Base-by-base conservation (phyloP, 192 early-diverging fungal genomes). In the Entomortierella lignicola region DNA sequence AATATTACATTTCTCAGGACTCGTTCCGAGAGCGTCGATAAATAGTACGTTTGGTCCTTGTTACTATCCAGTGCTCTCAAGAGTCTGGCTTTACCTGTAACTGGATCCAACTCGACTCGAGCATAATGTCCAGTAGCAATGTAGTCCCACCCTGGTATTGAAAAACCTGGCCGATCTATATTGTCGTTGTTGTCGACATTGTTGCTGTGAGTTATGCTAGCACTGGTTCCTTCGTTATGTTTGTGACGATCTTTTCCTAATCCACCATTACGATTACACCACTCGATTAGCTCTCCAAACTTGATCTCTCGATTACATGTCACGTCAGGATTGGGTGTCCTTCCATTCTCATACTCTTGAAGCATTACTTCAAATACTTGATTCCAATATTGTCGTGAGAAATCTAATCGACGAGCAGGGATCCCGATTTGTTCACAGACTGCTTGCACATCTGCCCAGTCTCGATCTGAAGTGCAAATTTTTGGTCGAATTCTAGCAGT, bases 1-100 rank as follows among this genome's bases (percentile, higher is more conserved):
- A 99, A 98, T 13, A 97, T 12, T 1, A 85, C 88, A 34, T 85
- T 69, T 60, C 69, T 51, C 21, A 94, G 61, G 4, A 85, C 82
- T 6, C 57, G 2, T 44, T 83, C 71, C 13, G 84, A 69, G 1
- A 97, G 86, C 0, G 84, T 88, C 0, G 94, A 92, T 18, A 99
- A 80, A 61, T 94, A 99, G 77, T 99, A 99, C 15, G 95, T 93
- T 80, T 99, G 97, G 72, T 99, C 97, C 66, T 99, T 99, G 50
- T 63, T 83, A 11, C 23, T 50, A 68, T 99, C 97, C 2, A 81
- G 8, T 0, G 89, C 92, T 51, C 75, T 26, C 26, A 66, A 26
- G 0, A 79, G 44, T 25, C 25, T 34, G 0, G 75, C 75, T 0
- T 55, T 20, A 7, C 70, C 67, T 41, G 80, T 74, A 15, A 21